Evolutionary conservation across 148 eudicot genomes (phyloP), one percentile per base, ranked within the genome.

Genomic region (Vaccinium macrocarpon): DNA sequence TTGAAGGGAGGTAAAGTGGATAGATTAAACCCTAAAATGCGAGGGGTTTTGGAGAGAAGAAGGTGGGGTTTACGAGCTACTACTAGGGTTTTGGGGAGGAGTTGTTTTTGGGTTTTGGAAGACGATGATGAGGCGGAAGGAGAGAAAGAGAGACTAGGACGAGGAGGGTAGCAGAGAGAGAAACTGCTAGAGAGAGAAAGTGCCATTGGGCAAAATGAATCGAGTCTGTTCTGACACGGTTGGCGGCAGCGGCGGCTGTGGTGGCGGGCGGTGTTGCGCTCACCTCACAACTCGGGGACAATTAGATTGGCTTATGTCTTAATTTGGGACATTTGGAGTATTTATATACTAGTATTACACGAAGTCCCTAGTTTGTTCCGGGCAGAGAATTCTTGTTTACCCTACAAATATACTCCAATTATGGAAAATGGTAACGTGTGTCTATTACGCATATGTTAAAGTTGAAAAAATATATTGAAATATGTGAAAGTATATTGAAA

Each of bases 101-200:
- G 76, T 35, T 38, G 77, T 50, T 76, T 51, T 0, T 70, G 75
- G 16, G 35, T 48, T 25, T 77, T 23, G 1, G 62, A 78, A n/a
- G 66, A 68, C 11, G 27, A 2, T 25, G 35, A 25, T 56, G 35
- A 13, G 23, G 71, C 19, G 11, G 71, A 19, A 66, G 11, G 70
- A 68, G 82, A 50, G 73, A 46, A 15, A 64, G 71, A 25, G 14
- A 64, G 32, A 23, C 32, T 23, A 64, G 71, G 71, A 27, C 8
- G 73, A 76, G 74, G 55, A 49, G 77, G 38, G 55, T 11, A 53
- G 85, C 57, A 71, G 15, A 57, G 70, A 27, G 70, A 57, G 82
- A 80, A 11, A 38, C 19, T 80, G 82, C 38, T 59, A 57, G 51
- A 80, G 52, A 80, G 18, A 80, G 71, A 38, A 19, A 38, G 27